phyloP scores from a whole-genome alignment of 139 green algal species.

The Bryopsis sp. region DNA sequence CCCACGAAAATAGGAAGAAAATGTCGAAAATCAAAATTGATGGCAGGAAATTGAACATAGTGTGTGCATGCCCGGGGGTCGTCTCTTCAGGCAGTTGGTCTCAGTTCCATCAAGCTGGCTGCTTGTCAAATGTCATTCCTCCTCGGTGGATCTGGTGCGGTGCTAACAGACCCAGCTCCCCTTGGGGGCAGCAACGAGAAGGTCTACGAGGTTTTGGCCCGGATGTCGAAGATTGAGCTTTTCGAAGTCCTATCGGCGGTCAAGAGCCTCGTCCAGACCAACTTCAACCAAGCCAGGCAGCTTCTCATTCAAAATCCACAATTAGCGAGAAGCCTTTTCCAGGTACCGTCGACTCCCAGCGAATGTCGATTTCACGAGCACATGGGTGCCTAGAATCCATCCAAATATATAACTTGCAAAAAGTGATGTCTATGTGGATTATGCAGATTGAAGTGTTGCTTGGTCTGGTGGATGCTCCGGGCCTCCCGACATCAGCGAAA shows the following conservation, averaged over 20 bases:
- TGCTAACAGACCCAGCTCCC: background rate
- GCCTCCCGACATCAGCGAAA: no score
- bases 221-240: background rate
- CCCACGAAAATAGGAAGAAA: background rate
- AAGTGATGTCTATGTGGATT: background rate
- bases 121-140: conserved; percentile 8
- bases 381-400: no score
- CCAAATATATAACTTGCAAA: background rate
- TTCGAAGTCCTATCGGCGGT: background rate
- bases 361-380: background rate
- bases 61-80: background rate
- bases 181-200: background rate
- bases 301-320: conserved; percentile 12
- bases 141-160: background rate
- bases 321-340: background rate
- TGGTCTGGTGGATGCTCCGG: background rate
- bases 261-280: background rate
- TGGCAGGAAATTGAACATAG: no score
- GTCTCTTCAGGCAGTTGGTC: conserved; percentile 16
- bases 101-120: conserved; percentile 16
- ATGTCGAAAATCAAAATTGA: background rate
- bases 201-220: background rate
- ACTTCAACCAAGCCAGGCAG: background rate
- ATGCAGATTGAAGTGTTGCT: background rate
- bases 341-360: background rate